These are phyloP conservation scores for Tillandsia fasciculata DNA, from an alignment of 176 grass and related monocot species.

Conservation along the genomic window DNA sequence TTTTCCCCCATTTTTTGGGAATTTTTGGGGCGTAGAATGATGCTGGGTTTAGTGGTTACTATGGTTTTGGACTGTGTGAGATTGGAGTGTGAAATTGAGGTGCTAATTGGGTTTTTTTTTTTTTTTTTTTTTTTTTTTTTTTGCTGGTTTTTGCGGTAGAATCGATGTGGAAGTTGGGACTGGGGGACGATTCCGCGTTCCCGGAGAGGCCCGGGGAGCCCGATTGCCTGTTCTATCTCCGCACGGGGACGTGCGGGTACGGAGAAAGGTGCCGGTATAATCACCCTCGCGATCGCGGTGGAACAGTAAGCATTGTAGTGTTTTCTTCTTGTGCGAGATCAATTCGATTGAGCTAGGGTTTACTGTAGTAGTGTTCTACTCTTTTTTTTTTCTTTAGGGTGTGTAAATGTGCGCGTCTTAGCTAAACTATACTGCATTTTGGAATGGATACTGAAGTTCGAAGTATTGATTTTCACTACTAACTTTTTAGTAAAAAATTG, in stretches of 20 bases:
- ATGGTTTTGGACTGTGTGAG: slow-evolving; percentile 38
- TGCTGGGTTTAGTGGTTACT: slow-evolving; percentile 9
- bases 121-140: slow-evolving; percentile 13
- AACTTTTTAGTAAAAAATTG: too few species aligned
- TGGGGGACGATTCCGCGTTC: slow-evolving; percentile 37
- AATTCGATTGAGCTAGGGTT: slow-evolving; percentile 1
- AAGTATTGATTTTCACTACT: too few species aligned
- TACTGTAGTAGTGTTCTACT: not conserved
- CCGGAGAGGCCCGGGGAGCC: slow-evolving; percentile 75
- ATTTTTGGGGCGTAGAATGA: slow-evolving; percentile 5
- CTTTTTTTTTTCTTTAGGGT: not conserved
- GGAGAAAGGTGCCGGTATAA: slow-evolving; percentile 89
- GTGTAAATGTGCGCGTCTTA: not conserved
- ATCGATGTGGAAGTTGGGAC: slow-evolving; percentile 68
- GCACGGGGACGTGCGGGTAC: slow-evolving; percentile 79
- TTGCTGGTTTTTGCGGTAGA: slow-evolving; percentile 30
- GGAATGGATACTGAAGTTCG: too few species aligned
- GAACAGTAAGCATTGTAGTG: slow-evolving; percentile 29
- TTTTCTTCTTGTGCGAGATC: not conserved
- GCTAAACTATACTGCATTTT: not conserved
- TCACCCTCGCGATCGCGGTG: slow-evolving; percentile 60
- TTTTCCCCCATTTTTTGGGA: not conserved
- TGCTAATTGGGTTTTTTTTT: slow-evolving; percentile 2
- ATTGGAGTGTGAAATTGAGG: not conserved
- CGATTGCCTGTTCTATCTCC: slow-evolving; percentile 78